Conservation (phyloP, 768 basidiomycete genomes). For the Tephrocybe sp. region DNA sequence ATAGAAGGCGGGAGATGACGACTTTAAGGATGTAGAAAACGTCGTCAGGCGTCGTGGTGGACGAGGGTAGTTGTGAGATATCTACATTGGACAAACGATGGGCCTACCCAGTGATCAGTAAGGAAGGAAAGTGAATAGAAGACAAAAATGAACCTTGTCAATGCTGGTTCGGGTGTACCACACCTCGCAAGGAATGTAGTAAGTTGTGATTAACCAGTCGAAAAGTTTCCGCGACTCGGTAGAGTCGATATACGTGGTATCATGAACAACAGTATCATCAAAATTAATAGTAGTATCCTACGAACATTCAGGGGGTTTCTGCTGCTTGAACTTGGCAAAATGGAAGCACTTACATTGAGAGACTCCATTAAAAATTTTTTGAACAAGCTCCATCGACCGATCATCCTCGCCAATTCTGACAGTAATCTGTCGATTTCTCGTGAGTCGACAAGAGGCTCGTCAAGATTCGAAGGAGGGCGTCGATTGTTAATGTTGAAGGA, state of each 20-base stretch:
- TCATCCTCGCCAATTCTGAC: constrained; percentile 88
- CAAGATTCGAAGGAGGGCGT: constrained; percentile 25
- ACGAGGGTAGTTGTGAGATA: constrained; percentile 54
- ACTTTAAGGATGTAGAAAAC: constrained; percentile 94
- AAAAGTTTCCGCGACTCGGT: constrained; percentile 60
- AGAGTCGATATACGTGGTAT: constrained; percentile 34
- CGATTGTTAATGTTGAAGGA: constrained; percentile 28
- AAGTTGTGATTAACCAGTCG: constrained; percentile 61
- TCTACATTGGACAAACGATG: constrained; percentile 82
- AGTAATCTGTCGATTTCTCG: constrained; percentile 89
- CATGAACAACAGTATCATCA: constrained; percentile 5
- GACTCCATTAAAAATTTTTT: constrained; percentile 81
- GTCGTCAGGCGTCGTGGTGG: constrained; percentile 86
- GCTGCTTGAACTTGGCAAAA: not conserved
- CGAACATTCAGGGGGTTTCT: not conserved
- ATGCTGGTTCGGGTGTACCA: constrained; percentile 89
- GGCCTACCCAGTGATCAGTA: constrained; percentile 51
- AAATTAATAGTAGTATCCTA: constrained; percentile 20
- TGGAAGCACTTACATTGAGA: constrained; percentile 46
- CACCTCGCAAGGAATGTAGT: constrained; percentile 85
- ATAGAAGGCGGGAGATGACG: constrained; percentile 72
- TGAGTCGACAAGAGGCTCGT: constrained; percentile 70
- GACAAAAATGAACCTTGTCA: constrained; percentile 64
- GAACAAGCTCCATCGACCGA: constrained; percentile 89
- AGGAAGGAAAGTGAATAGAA: not conserved